A percentile compares a stretch with the other conserved stretches of the same genome.
Evolutionary conservation across 163 green algal species (phyloP).

Genomic region (Chlorella variabilis): DNA sequence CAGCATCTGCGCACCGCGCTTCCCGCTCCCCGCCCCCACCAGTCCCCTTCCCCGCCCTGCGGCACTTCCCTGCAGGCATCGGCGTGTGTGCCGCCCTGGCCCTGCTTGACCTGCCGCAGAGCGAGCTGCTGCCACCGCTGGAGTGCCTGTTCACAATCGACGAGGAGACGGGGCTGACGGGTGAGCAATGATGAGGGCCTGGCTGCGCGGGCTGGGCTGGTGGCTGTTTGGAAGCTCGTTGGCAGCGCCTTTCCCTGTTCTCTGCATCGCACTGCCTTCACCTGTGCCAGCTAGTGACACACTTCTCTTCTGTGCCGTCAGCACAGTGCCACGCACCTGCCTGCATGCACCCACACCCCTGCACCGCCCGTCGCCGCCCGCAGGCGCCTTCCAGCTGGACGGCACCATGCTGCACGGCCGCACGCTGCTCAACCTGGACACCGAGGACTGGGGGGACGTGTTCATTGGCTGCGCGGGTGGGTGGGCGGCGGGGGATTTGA

Average conservation of each 20-base stretch:
- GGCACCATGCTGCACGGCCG: conserved; percentile 54
- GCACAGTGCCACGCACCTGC: too few relatives aligned
- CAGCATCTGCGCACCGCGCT: too few relatives aligned
- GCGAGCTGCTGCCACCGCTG: conserved; percentile 68
- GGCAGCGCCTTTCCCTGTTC: too few relatives aligned
- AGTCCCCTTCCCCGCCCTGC: background rate
- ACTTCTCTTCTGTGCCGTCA: too few relatives aligned
- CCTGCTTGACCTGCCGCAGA: conserved; percentile 60
- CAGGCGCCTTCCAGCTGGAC: conserved; percentile 58
- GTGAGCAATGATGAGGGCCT: conserved; percentile 10
- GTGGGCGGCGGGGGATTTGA: too few relatives aligned
- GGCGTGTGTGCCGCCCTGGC: conserved; percentile 73
- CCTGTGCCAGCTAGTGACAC: too few relatives aligned
- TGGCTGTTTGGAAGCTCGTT: too few relatives aligned
- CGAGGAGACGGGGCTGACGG: conserved; percentile 83
- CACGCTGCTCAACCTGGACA: conserved; percentile 85
- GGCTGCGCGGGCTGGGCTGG: too few relatives aligned
- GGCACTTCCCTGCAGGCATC: conserved; percentile 48
- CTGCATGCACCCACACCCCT: too few relatives aligned
- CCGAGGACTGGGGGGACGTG: conserved; percentile 82
- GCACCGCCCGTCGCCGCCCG: too few relatives aligned
- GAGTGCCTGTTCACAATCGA: conserved; percentile 86
- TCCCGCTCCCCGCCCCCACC: background rate
- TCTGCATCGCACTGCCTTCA: too few relatives aligned
- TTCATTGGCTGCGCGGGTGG: conserved; percentile 80